Percentiles rank a stretch among this genome's conserved stretches.
Conservation (phyloP, 805 yeast species). For the Maudiozyma serrabonitensis region DNA sequence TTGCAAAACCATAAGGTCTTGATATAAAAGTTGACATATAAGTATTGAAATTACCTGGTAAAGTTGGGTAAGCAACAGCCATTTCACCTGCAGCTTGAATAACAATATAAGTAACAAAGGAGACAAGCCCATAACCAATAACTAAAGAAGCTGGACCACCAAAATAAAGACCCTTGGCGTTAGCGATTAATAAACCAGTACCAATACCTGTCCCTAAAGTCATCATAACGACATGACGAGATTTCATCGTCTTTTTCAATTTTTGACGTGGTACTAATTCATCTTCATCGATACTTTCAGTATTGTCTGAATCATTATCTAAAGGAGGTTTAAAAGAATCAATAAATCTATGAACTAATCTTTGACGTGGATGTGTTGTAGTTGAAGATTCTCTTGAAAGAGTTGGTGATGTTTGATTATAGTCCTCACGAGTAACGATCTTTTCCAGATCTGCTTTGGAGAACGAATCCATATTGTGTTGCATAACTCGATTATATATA, state of each 20-base stretch:
- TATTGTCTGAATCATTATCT: neutral
- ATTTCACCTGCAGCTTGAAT: constrained; percentile 41
- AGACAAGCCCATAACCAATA: constrained; percentile 47
- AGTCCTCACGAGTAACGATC: neutral
- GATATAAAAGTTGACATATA: constrained; percentile 40
- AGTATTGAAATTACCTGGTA: constrained; percentile 34
- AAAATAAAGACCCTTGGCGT: constrained; percentile 35
- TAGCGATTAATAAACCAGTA: constrained; percentile 54
- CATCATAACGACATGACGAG: constrained; percentile 56
- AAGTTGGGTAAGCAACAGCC: constrained; percentile 33
- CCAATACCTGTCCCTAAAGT: constrained; percentile 82
- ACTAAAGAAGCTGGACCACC: constrained; percentile 42
- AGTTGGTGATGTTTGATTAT: neutral
- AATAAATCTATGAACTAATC: constrained; percentile 6
- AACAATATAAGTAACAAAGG: constrained; percentile 47
- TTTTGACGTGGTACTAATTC: constrained; percentile 7
- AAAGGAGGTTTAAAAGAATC: constrained; percentile 21
- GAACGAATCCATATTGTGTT: neutral
- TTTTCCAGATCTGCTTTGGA: neutral
- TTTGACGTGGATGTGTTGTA: neutral
- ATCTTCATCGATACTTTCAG: constrained; percentile 1
- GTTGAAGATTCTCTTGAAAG: neutral
- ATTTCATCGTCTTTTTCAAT: constrained; percentile 15
- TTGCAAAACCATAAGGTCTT: constrained; percentile 61
- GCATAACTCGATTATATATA: too few relatives aligned